These are phyloP conservation scores for Xylariomycetidae sp. DNA, from an alignment of 2,329 filamentous ascomycete genomes.

Conservation along the genomic window DNA sequence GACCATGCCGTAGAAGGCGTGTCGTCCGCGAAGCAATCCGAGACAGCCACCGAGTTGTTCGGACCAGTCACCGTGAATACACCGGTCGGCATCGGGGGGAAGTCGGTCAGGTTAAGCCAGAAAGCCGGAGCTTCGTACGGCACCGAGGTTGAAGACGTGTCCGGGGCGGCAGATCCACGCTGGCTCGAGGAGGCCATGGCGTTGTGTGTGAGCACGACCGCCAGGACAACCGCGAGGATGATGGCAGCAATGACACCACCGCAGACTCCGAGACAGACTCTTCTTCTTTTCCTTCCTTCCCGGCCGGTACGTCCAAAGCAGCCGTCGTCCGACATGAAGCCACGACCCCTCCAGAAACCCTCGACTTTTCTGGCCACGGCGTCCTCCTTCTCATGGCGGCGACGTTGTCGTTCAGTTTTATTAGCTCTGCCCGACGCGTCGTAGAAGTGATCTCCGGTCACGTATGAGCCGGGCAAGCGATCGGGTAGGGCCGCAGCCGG, in stretches of 20 bases:
- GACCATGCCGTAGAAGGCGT: constrained; percentile 66
- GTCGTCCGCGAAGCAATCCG: constrained; percentile 64
- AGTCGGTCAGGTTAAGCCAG: constrained; percentile 83
- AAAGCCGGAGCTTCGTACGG: too few species aligned
- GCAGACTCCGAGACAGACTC: constrained; percentile 51
- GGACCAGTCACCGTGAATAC: constrained; percentile 72
- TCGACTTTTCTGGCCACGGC: constrained; percentile 49
- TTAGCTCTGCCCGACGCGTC: constrained; percentile 34
- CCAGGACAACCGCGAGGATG: constrained; percentile 51
- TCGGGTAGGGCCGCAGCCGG: constrained; percentile 32
- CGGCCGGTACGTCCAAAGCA: constrained; percentile 59
- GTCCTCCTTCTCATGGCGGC: constrained; percentile 61
- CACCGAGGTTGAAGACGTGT: constrained; percentile 10
- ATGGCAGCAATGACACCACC: constrained; percentile 47
- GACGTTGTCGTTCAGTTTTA: constrained; percentile 45
- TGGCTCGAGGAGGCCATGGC: background rate
- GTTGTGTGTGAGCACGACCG: constrained; percentile 46
- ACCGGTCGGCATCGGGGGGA: constrained; percentile 80
- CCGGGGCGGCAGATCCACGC: background rate
- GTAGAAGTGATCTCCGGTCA: constrained; percentile 38
- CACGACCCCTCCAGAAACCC: constrained; percentile 59
- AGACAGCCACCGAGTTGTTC: constrained; percentile 56
- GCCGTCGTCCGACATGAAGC: constrained; percentile 55
- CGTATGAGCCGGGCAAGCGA: constrained; percentile 38
- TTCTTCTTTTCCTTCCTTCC: constrained; percentile 57